Base-by-base conservation (phyloP, 768 basidiomycete species). In the Suillus americanus region DNA sequence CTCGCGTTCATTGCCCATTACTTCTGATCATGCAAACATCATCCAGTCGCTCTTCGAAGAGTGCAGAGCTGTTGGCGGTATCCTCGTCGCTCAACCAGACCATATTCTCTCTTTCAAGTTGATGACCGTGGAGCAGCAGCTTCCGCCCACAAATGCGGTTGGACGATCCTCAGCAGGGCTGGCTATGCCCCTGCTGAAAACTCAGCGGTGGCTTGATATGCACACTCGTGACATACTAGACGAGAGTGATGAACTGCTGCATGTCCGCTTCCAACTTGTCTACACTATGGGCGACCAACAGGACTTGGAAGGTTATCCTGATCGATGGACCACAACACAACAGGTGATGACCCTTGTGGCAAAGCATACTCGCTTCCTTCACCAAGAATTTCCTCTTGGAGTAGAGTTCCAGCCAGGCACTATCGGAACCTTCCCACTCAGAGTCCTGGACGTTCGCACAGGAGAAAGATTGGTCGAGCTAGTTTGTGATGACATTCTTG, bases 101-200 rank as follows among this genome's bases (percentile, higher is more conserved):
- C 84, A 85, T 54, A 78, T 83, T 5, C 78, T 85, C 7, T 85
- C 84, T 0, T 79, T 81, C 62, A 76, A 78, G 67, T 73, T 85
- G 51, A 77, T 80, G 78, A 74, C 75, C 0, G 64, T 78, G 40
- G 77, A 83, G 35, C 66, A 60, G 25, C 65, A 64, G 37, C 51
- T 63, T 30, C 25, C 13, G n/a, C 7, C 60, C 56, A 56, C 65
- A 70, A 23, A 38, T 23, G 23, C 33, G 28, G 40, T 25, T 38
- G 55, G 23, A 25, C 55, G 1, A 56, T 23, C 37, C 14, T 38
- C 55, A 10, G 25, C 37, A 41, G n/a, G 45, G 2, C 65, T 69
- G 23, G 67, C 74, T 1, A 30, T 50, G 18, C 43, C 55, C 10
- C 61, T 80, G 66, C 45, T 72, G 50, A 9, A 67, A 1, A 61